Base-by-base conservation (phyloP, 768 basidiomycete species). In the Guyanaporus albipodus region DNA sequence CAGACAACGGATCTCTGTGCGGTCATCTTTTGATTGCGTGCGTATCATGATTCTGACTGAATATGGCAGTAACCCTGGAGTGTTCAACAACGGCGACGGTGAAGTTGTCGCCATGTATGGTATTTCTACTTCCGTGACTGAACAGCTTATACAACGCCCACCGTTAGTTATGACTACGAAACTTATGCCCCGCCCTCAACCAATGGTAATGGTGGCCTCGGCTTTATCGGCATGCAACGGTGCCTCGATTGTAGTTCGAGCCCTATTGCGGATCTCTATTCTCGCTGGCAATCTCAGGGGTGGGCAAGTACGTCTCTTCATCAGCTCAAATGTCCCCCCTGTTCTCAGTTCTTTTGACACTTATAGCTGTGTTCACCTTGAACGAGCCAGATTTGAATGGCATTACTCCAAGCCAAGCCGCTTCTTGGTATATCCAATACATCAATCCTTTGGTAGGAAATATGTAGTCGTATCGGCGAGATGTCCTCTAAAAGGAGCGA, bases 161-260 rank as follows among this genome's bases (percentile, higher is more conserved):
- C 21, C 35, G 8, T 8, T 32, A 71, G 69, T 36, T 71, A 72
- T 42, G 69, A 70, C 48, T 70, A 61, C 29, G 69, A 71, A 44
- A 71, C 70, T 14, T 65, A 60, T 32, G 28, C 49, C 8, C 69
- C 69, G 6, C 55, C 62, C 5, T 70, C 69, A 26, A 60, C 59
- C 11, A 68, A 68, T 34, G 70, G 69, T 1, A 55, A 52, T 6
- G 69, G 69, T 2, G 69, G 70, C 8, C 64, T 70, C 10, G 59
- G 56, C 5, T 70, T 72, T 52, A 67, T 70, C 6, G 69, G 69
- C 10, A 72, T 62, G 69, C 70, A 70, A 43, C 68, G 64, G 8
- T 71, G 68, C 44, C 39, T 57, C 6, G 68, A 71, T 35, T 70
- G 69, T n/a, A 44, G 18, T 44, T 70, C 69, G 7, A 70, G 69